Conservation (phyloP, 352 stramenopile genomes). For the Phytophthora cactorum region DNA sequence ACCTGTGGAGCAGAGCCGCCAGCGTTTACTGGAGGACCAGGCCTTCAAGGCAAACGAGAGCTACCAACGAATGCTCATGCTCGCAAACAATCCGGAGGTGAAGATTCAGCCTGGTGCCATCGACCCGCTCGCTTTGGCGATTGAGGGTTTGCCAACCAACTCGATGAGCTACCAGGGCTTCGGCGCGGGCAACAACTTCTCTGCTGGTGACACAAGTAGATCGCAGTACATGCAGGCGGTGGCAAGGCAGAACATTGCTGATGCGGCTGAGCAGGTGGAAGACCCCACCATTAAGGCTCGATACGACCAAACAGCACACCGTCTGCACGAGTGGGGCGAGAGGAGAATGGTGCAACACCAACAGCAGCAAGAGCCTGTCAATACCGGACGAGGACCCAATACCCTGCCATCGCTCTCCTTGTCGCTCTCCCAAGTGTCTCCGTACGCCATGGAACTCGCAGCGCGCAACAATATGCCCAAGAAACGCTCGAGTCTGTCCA, state of each 20-base stretch:
- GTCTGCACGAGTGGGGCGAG: slow-evolving; percentile 44
- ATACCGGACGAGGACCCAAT: slow-evolving; percentile 1
- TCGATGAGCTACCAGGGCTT: slow-evolving; percentile 7
- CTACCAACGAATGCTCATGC: slow-evolving; percentile 35
- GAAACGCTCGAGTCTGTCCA: slow-evolving; percentile 80
- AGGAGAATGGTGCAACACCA: slow-evolving; percentile 35
- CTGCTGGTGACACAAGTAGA: slow-evolving; percentile 9
- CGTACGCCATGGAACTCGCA: slow-evolving; percentile 46
- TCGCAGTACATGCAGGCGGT: slow-evolving; percentile 32
- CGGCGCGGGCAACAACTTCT: slow-evolving; percentile 11
- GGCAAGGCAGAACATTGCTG: slow-evolving; percentile 35
- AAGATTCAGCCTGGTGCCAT: slow-evolving; percentile 1
- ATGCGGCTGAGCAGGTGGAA: slow-evolving; percentile 24
- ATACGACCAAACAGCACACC: slow-evolving; percentile 35
- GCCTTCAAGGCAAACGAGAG: slow-evolving; percentile 36
- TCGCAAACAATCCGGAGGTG: slow-evolving; percentile 29
- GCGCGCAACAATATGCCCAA: slow-evolving; percentile 49
- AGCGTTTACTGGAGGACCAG: slow-evolving; percentile 41
- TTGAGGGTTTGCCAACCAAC: slow-evolving; percentile 39
- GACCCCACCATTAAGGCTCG: slow-evolving; percentile 32
- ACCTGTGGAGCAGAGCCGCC: slow-evolving; percentile 28
- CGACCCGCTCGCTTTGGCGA: slow-evolving; percentile 31
- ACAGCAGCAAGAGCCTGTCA: slow-evolving; percentile 6
- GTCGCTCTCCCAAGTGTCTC: slow-evolving; percentile 33
- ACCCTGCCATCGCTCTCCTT: slow-evolving; percentile 19